Percentiles rank a stretch among this genome's conserved stretches.
Evolutionary conservation across 2,329 filamentous ascomycete species (phyloP).

Genomic region (Cordyceps tenuipes): DNA sequence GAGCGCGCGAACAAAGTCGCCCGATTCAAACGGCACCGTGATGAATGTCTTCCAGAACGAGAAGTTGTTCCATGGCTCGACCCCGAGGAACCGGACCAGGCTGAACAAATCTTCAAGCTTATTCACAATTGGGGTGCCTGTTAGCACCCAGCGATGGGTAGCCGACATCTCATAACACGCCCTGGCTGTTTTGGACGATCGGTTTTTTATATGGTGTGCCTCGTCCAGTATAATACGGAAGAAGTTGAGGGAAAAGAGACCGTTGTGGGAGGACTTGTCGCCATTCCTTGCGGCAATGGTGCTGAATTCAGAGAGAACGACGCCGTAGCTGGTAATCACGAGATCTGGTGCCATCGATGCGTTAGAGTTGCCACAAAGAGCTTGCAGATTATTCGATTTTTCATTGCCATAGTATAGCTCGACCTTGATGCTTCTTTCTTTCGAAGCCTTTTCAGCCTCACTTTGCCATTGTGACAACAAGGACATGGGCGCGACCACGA

Average conservation of each 20-base stretch:
- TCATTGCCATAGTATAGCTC: constrained; percentile 90
- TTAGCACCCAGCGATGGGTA: constrained; percentile 84
- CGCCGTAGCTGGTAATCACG: constrained; percentile 90
- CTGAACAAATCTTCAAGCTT: constrained; percentile 91
- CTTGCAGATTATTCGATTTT: constrained; percentile 69
- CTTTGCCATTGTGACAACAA: constrained; percentile 95
- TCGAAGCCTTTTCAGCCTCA: constrained; percentile 85
- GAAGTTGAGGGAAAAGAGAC: constrained; percentile 87
- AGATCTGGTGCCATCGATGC: constrained; percentile 72
- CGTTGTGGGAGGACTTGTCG: constrained; percentile 56
- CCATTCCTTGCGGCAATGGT: constrained; percentile 60
- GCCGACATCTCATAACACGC: constrained; percentile 88
- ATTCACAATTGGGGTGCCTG: constrained; percentile 95
- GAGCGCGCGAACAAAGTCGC: constrained; percentile 84
- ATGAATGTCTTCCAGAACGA: constrained; percentile 99
- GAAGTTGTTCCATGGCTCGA: constrained; percentile 98
- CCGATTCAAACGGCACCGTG: constrained; percentile 91
- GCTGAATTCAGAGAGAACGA: constrained; percentile 77
- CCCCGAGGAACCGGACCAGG: constrained; percentile 80
- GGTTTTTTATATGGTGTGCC: constrained; percentile 85
- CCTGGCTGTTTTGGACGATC: constrained; percentile 85
- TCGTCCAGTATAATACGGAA: constrained; percentile 95
- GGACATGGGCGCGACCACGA: constrained; percentile 96
- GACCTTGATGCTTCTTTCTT: constrained; percentile 70
- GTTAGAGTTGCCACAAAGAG: constrained; percentile 69